phyloP scores from a whole-genome alignment of 1,139 yeast species.

The Saccharomyces hybrid region DNA sequence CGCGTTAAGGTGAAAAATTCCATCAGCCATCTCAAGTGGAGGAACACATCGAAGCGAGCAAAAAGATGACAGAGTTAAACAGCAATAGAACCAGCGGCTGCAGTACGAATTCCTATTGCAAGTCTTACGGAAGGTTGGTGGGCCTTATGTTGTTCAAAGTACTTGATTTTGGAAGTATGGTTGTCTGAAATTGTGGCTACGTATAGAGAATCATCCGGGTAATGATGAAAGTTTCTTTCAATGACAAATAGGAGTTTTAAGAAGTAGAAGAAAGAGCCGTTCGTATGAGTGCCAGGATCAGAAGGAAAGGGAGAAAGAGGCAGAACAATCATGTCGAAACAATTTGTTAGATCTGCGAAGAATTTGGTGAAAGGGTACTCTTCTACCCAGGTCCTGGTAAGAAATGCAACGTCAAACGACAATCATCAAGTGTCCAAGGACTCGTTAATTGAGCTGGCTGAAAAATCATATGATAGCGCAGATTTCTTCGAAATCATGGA shows the following conservation, averaged over 20 bases:
- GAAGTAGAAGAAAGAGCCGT: not conserved
- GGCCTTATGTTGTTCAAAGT: not conserved
- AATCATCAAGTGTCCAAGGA: slow-evolving; percentile 74
- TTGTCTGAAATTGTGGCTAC: not conserved
- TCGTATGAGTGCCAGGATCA: not conserved
- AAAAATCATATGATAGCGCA: slow-evolving; percentile 60
- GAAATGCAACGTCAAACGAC: slow-evolving; percentile 91
- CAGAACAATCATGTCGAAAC: slow-evolving; percentile 50
- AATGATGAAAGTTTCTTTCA: not conserved
- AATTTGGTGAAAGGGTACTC: slow-evolving; percentile 93
- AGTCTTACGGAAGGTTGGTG: not conserved
- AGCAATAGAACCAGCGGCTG: not conserved
- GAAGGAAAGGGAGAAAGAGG: not conserved
- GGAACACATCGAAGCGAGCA: not conserved
- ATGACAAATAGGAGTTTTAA: not conserved
- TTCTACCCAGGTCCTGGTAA: slow-evolving; percentile 73
- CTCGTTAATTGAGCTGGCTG: slow-evolving; percentile 80
- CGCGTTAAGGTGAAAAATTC: slow-evolving; percentile 1
- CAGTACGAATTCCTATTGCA: too few relatives aligned
- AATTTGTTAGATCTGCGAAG: slow-evolving; percentile 76
- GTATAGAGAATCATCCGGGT: not conserved
- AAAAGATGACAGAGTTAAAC: not conserved
- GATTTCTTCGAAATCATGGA: slow-evolving; percentile 91
- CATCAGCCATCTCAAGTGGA: not conserved
- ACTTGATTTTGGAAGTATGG: not conserved